Percentiles rank a stretch among this genome's conserved stretches.
phyloP scores from a whole-genome alignment of 1,284 basidiomycete species.

The Melampsora americana region DNA sequence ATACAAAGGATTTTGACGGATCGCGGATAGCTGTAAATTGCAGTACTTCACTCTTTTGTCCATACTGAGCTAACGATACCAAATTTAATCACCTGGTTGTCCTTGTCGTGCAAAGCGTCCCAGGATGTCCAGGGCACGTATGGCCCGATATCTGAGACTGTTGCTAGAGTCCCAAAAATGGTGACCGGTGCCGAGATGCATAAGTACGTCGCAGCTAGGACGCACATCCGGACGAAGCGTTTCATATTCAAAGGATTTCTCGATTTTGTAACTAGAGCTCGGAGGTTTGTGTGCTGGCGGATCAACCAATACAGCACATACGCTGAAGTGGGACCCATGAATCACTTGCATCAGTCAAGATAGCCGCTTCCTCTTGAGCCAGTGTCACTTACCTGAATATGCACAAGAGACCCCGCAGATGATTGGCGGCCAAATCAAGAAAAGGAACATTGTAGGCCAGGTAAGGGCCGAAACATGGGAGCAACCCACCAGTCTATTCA shows the following conservation, averaged over 20 bases:
- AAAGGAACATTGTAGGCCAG: slow-evolving; percentile 24
- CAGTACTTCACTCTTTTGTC: not conserved
- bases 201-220: slow-evolving; percentile 22
- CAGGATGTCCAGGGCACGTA: slow-evolving; percentile 25
- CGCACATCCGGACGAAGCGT: slow-evolving; percentile 21
- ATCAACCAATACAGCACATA: slow-evolving; percentile 24
- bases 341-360: no score
- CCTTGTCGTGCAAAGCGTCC: slow-evolving; percentile 10
- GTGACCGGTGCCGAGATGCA: slow-evolving; percentile 15
- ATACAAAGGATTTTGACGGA: slow-evolving; percentile 13
- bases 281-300: not conserved
- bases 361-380: not conserved
- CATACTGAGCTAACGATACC: no score
- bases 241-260: slow-evolving; percentile 12
- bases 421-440: slow-evolving; percentile 18
- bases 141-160: not conserved
- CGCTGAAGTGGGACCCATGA: not conserved
- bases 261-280: no score
- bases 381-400: slow-evolving; percentile 21
- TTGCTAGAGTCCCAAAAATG: not conserved
- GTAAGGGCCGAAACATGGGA: slow-evolving; percentile 10
- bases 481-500: slow-evolving; percentile 19
- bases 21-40: not conserved
- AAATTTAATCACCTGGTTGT: slow-evolving; percentile 3
- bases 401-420: slow-evolving; percentile 18